phyloP scores from a whole-genome alignment of 768 basidiomycete genomes.

The Sarcomyxa edulis region DNA sequence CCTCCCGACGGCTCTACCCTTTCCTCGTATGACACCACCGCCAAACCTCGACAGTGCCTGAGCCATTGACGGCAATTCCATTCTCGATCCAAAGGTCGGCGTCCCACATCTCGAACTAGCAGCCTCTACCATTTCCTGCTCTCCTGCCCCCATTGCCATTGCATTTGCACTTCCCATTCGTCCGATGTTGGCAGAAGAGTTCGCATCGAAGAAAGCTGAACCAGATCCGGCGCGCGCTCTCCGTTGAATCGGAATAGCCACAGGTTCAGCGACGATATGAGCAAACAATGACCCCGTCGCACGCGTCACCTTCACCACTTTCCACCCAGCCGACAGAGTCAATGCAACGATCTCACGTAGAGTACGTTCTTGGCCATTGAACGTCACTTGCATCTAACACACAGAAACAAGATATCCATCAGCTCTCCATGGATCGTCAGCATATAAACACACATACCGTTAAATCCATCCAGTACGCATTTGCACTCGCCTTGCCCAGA shows the following conservation, averaged over 20 bases:
- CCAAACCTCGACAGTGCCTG: slow-evolving; percentile 39
- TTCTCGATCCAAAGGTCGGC: slow-evolving; percentile 56
- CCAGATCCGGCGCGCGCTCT: too few relatives aligned
- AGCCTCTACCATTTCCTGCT: slow-evolving; percentile 33
- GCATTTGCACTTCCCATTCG: too few relatives aligned
- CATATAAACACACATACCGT: slow-evolving; percentile 34
- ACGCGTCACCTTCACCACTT: slow-evolving; percentile 47
- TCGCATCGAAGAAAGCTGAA: too few relatives aligned
- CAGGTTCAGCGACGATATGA: slow-evolving; percentile 64
- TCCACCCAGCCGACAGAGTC: slow-evolving; percentile 56
- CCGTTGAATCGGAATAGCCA: slow-evolving; percentile 46
- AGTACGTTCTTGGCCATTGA: slow-evolving; percentile 69
- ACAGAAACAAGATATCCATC: too few relatives aligned
- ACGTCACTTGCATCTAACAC: slow-evolving; percentile 69
- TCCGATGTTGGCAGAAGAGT: too few relatives aligned
- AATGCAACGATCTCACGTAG: slow-evolving; percentile 56
- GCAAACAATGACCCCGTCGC: slow-evolving; percentile 65
- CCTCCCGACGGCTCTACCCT: slow-evolving; percentile 12
- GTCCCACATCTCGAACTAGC: slow-evolving; percentile 52
- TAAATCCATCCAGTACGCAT: slow-evolving; percentile 68
- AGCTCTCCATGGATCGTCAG: too few relatives aligned
- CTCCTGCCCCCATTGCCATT: slow-evolving; percentile 13
- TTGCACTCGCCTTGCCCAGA: slow-evolving; percentile 65
- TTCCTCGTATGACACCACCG: slow-evolving; percentile 10
- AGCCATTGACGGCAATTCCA: slow-evolving; percentile 38